Conservation (phyloP, 805 yeast genomes). For the Maudiozyma saulgeensis region DNA sequence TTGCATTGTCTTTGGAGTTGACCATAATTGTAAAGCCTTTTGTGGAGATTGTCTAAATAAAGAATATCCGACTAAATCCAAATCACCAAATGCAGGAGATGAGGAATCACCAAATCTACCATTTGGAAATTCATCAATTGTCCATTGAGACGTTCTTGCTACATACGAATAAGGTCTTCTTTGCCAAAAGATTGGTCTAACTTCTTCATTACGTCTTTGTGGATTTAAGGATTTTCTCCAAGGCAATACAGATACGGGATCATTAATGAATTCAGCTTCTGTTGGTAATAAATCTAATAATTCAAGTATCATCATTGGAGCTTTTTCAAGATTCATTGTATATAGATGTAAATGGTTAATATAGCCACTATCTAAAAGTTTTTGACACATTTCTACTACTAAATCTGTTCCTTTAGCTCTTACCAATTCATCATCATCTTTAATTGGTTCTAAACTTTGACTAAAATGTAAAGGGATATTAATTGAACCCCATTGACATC, state of each 20-base stretch:
- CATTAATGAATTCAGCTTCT: slow-evolving; percentile 28
- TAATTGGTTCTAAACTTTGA: slow-evolving; percentile 64
- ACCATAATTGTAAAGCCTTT: slow-evolving; percentile 82
- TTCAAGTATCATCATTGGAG: slow-evolving; percentile 82
- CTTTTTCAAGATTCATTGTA: slow-evolving; percentile 93
- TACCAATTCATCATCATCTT: slow-evolving; percentile 83
- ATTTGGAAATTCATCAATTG: slow-evolving; percentile 89
- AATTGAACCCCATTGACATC: slow-evolving; percentile 92
- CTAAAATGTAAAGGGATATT: slow-evolving; percentile 66
- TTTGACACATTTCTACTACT: slow-evolving; percentile 73
- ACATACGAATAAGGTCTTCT: slow-evolving; percentile 85
- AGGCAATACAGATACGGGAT: slow-evolving; percentile 39
- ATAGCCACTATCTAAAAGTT: slow-evolving; percentile 57
- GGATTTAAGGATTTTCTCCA: slow-evolving; percentile 89
- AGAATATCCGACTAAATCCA: slow-evolving; percentile 71
- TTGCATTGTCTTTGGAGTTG: slow-evolving; percentile 50
- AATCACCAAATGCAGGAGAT: slow-evolving; percentile 93
- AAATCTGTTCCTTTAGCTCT: slow-evolving; percentile 78
- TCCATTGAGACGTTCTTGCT: slow-evolving; percentile 78
- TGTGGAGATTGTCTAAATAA: slow-evolving; percentile 75
- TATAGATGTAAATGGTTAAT: slow-evolving; percentile 88
- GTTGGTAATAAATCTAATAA: slow-evolving; percentile 45
- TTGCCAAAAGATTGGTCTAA: slow-evolving; percentile 94
- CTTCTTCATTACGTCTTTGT: slow-evolving; percentile 65
- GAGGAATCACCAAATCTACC: slow-evolving; percentile 98